Base-by-base conservation (phyloP, 768 basidiomycete genomes). In the Leccinum olivaceopallidum region DNA sequence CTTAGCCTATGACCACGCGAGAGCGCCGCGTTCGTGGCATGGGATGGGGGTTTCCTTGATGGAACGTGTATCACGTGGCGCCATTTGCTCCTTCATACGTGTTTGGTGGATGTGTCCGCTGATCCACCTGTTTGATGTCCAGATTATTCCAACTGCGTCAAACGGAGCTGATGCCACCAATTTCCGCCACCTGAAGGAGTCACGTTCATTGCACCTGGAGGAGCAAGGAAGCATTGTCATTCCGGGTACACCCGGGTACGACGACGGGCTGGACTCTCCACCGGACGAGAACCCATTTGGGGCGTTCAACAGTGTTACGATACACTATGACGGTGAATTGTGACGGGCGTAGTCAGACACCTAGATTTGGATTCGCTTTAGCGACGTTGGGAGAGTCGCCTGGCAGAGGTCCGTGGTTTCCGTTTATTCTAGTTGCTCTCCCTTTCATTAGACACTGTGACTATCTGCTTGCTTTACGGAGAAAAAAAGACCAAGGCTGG, bases 151-250 rank as follows among this genome's bases (percentile, higher is more conserved):
- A 51, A 80, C 85, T 50, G 61, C 53, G 39, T 89, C 89, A 47
- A 92, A 89, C 64, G 93, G 88, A 53, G 75, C 83, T 61, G 94
- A 95, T 71, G 88, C 90, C 20, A 85, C 86, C 75, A 95, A 97
- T 77, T 96, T 94, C 80, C 92, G 95, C 52, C 83, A 89, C 59
- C 76, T 97, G 72, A 89, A 93, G 66, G 96, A 98, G 76, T 95
- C 92, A 47, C 85, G 87, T 60, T 95, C 92, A 62, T 81, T 98
- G 69, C 94, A 97, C 74, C 83, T 96, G 66, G 95, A 95, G 75
- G 83, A 86, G 55, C 83, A 86, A 71, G 78, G 73, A 14, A 71
- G 75, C 28, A 71, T 76, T 50, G 61, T 58, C 47, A 55, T 65
- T 34, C 74, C 76, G 58, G 77, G 77, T 16, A 80, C 79, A 4